Base-by-base conservation (phyloP, 2,329 filamentous ascomycete genomes). In the Cladosporium sphaerospermum region DNA sequence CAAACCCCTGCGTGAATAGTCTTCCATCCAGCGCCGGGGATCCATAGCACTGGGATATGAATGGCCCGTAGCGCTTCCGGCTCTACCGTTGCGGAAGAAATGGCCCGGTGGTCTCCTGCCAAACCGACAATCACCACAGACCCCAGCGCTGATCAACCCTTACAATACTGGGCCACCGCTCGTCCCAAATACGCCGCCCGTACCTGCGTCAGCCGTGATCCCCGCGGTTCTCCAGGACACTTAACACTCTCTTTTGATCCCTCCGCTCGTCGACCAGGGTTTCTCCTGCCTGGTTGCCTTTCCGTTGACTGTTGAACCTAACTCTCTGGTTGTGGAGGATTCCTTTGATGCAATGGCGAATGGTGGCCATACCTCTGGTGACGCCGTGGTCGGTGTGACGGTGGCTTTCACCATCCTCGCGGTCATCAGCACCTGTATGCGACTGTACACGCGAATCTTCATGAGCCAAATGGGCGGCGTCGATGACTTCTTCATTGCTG, bases 321-420 rank as follows among this genome's bases (percentile, higher is more conserved):
- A 39, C 36, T 14, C 13, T 8, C 16, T 39, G 10, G n/a, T 9
- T 13, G 16, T 9, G 36, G n/a, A 14, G n/a, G n/a, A 32, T 5
- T 14, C 2, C n/a, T 14, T 45, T 9, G 6, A 33, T 3, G 39
- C 18, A 9, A 53, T 53, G 51, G 51, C 51, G 19, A 16, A 14
- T 36, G 51, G 51, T 14, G 45, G 62, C 13, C 62, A 65, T 47
- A 61, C 63, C 11, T 55, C 61, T 31, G 61, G 61, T 37, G 54
- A 53, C 19, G 59, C 62, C 19, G 62, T 65, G 19, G 56, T 59
- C 3, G 62, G 57, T 28, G 61, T 61, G 19, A 62, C 59, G 10
- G 50, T 65, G 19, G 52, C 59, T 13, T 61, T 62, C 44, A 65
- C 62, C 2, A 46, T 61, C 10, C 36, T 64, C 14, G 60, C 61